A percentile compares a stretch with the other conserved stretches of the same genome.
Evolutionary conservation across 352 stramenopile genomes (phyloP).

Genomic region (Elongisporangium anandrum): DNA sequence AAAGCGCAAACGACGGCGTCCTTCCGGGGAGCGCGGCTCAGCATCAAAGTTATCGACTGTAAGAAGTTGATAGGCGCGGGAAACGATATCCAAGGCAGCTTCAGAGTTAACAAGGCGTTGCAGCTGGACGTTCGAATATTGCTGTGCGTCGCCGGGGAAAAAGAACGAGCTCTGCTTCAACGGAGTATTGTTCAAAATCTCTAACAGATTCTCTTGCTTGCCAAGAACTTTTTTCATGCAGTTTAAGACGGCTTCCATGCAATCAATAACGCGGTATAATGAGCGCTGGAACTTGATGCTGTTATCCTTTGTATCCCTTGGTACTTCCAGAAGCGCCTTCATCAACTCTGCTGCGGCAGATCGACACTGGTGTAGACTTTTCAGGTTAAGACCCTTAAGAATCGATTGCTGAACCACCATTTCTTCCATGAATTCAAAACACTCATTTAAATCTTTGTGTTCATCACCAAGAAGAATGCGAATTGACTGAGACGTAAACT

Average conservation of each 20-base stretch:
- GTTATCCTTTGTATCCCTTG: constrained; percentile 62
- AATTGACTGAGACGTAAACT: constrained; percentile 83
- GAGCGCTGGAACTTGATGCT: constrained; percentile 87
- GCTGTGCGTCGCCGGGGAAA: constrained; percentile 78
- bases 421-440: constrained; percentile 86
- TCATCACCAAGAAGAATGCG: constrained; percentile 78
- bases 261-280: constrained; percentile 84
- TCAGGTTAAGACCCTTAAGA: constrained; percentile 82
- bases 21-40: constrained; percentile 82
- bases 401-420: constrained; percentile 67
- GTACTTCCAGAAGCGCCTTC: constrained; percentile 83
- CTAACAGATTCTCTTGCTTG: constrained; percentile 85
- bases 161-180: constrained; percentile 88
- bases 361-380: constrained; percentile 70
- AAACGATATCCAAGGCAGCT: constrained; percentile 80
- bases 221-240: constrained; percentile 81
- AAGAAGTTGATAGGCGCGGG: constrained; percentile 78
- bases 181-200: constrained; percentile 81
- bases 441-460: constrained; percentile 80
- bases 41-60: constrained; percentile 88
- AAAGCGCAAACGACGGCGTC: constrained; percentile 79
- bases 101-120: constrained; percentile 80
- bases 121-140: constrained; percentile 78
- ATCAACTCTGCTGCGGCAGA: constrained; percentile 69
- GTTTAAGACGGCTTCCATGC: constrained; percentile 72